Evolutionary conservation across 2,329 filamentous ascomycete genomes (phyloP).

Genomic region (Pseudogymnoascus sp.): DNA sequence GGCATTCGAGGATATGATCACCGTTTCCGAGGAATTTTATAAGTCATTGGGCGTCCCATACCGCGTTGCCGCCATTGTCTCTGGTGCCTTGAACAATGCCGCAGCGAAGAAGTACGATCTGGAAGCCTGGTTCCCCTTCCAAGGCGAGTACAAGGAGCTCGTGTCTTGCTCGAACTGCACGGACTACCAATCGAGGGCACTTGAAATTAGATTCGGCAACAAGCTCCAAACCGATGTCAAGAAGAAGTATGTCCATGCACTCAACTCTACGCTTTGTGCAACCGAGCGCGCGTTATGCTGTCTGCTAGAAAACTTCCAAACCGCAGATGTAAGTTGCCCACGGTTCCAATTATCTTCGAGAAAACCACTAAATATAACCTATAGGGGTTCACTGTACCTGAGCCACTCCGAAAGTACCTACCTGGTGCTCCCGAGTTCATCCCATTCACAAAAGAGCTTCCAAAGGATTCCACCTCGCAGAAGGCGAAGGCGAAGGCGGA

Average conservation of each 20-base stretch:
- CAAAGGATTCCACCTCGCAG: constrained; percentile 61
- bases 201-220: constrained; percentile 84
- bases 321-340: constrained; percentile 55
- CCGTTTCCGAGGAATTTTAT: constrained; percentile 88
- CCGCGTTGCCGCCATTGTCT: constrained; percentile 87
- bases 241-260: constrained; percentile 90
- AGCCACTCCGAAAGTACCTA: constrained; percentile 80
- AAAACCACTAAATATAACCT: constrained; percentile 18
- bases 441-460: constrained; percentile 76
- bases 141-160: constrained; percentile 96
- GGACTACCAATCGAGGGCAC: constrained; percentile 88
- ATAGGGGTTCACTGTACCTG: constrained; percentile 69
- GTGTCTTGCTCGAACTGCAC: constrained; percentile 98
- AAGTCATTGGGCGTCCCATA: constrained; percentile 82
- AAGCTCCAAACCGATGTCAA: constrained; percentile 78
- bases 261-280: constrained; percentile 84
- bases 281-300: constrained; percentile 92
- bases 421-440: constrained; percentile 85
- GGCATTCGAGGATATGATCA: constrained; percentile 88
- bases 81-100: constrained; percentile 87
- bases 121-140: constrained; percentile 93
- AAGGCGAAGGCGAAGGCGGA: constrained; percentile 37
- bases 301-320: constrained; percentile 95
- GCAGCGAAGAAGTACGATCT: constrained; percentile 90
- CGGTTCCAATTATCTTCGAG: neutral